Base-by-base conservation (phyloP, 1,139 yeast species). In the Pichia sp. region DNA sequence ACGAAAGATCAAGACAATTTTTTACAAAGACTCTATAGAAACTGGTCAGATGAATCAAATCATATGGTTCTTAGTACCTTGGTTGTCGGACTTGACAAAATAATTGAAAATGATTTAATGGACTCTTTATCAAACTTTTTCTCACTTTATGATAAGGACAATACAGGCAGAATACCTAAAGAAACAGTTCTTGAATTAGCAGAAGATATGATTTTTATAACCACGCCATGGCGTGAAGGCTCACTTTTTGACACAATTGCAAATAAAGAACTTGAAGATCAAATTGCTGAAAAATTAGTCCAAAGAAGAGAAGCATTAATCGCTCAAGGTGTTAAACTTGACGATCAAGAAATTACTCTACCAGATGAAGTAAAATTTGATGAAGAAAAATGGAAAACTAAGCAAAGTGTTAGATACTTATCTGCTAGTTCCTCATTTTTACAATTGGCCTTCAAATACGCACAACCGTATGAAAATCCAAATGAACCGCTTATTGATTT, bases 381-480 rank as follows among this genome's bases (percentile, higher is more conserved):
- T 59, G 77, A 75, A 57, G 81, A 79, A 45, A 74, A 73, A 51
- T 76, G 86, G 55, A 81, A 78, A 56, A 76, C 76, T 46, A 83
- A 79, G 59, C 97, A 89, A 64, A 69, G 82, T 15, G 94, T 86
- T 53, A 71, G 96, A 53, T 92, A 89, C 59, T 70, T 92, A 32
- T 77, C 88, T 1, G 94, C 96, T 0, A 95, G 96, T 4, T 85
- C 96, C 53, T 80, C 79, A 24, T 92, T 92, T 58, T 79, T 92
- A 48, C 89, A 87, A 63, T 71, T 96, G 47, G 88, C 95, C 0
- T 89, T 89, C 65, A 96, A 90, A 59, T 92, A 86, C 65, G 95
- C 96, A 0, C 85, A 82, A 54, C 90, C 95, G 0, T 78, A 76
- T 39, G 85, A 79, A 46, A 65, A 69, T 9, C 68, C 69, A 2